Conservation (phyloP, 176 grass and related monocot species). For the Oryza rufipogon region DNA sequence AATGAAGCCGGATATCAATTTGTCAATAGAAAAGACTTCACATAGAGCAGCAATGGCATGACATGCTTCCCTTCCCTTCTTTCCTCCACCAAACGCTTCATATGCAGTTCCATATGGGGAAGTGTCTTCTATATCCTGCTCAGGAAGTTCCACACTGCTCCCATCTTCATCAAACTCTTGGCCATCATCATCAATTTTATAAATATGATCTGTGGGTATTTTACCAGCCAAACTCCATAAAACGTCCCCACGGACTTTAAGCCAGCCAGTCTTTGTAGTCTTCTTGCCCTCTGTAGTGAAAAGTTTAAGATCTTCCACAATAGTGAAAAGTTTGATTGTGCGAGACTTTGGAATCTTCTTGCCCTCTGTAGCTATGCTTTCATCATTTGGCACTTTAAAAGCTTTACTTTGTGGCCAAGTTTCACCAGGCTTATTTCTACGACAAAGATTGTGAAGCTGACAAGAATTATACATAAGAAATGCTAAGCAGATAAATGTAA, state of each 20-base stretch:
- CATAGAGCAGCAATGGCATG: constrained; percentile 85
- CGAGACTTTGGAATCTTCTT: constrained; percentile 65
- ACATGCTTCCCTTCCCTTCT: constrained; percentile 79
- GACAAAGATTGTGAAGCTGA: constrained; percentile 35
- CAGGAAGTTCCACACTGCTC: constrained; percentile 22
- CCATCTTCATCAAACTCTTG: constrained; percentile 40
- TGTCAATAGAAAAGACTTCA: constrained; percentile 84
- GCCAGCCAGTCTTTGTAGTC: constrained; percentile 52
- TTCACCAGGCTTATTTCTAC: constrained; percentile 57
- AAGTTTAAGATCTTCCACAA: constrained; percentile 57
- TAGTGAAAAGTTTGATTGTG: constrained; percentile 55
- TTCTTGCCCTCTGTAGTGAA: too few relatives aligned
- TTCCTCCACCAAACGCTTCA: constrained; percentile 78
- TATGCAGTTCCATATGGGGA: constrained; percentile 77
- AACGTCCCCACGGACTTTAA: constrained; percentile 55
- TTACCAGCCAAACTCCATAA: constrained; percentile 80
- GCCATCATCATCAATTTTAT: constrained; percentile 43
- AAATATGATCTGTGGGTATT: constrained; percentile 60
- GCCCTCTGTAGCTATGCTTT: constrained; percentile 48
- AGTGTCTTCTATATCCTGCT: constrained; percentile 38
- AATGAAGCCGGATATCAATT: constrained; percentile 90
- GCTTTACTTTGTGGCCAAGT: constrained; percentile 58
- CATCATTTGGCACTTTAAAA: constrained; percentile 80
- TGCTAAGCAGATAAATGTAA: constrained; percentile 13
- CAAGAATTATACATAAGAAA: constrained; percentile 18